Conservation (phyloP, 345 rosid species). For the Cochlearia excelsa region DNA sequence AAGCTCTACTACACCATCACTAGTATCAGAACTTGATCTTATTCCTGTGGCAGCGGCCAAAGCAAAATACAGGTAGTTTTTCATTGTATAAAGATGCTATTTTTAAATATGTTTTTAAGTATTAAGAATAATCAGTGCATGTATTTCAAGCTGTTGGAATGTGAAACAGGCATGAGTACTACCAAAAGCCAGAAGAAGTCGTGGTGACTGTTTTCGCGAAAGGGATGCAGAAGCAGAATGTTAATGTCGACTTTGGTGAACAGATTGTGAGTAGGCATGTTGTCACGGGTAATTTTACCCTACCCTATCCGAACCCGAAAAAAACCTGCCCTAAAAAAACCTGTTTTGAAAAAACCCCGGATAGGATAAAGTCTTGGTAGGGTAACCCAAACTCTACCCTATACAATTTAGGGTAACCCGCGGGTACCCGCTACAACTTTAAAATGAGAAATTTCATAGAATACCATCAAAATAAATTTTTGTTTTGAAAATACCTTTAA, state of each 20-base stretch:
- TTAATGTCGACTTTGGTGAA: constrained; percentile 72
- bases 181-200: constrained; percentile 88
- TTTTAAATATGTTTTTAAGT: neutral
- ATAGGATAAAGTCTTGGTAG: too few relatives aligned
- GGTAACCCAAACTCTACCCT: too few relatives aligned
- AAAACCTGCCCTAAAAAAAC: too few relatives aligned
- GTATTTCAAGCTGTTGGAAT: constrained; percentile 11
- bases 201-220: constrained; percentile 84
- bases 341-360: too few relatives aligned
- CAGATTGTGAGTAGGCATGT: constrained; percentile 95
- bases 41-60: constrained; percentile 30
- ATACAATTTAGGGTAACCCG: too few relatives aligned
- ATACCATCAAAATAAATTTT: too few relatives aligned
- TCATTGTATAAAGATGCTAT: neutral
- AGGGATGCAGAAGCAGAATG: constrained; percentile 58
- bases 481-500: too few relatives aligned
- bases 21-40: constrained; percentile 5
- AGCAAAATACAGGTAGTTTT: constrained; percentile 50
- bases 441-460: too few relatives aligned
- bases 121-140: neutral
- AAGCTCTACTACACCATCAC: constrained; percentile 7
- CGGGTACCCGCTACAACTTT: too few relatives aligned
- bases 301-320: too few relatives aligned
- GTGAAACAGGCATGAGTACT: constrained; percentile 65
- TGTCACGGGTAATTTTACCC: too few relatives aligned